phyloP scores from a whole-genome alignment of 768 basidiomycete species.

The Coprinellus aureogranulatus region DNA sequence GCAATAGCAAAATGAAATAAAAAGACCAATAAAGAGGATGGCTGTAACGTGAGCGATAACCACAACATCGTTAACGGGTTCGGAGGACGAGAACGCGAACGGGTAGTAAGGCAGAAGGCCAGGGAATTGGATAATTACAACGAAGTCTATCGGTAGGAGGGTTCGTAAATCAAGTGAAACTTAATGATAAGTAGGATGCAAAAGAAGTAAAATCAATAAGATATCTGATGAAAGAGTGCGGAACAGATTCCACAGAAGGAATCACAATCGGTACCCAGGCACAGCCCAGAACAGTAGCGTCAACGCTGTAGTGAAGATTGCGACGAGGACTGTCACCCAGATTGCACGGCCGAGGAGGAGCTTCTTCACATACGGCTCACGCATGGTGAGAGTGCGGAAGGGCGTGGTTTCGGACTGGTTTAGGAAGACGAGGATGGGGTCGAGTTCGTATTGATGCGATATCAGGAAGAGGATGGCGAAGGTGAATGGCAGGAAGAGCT shows the following conservation, averaged over 20 bases:
- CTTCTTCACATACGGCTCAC: constrained; percentile 92
- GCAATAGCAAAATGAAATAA: too few species aligned
- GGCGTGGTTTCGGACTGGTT: constrained; percentile 95
- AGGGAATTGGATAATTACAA: too few species aligned
- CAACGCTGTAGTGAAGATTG: constrained; percentile 71
- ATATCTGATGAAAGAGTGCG: too few species aligned
- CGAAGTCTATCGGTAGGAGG: too few species aligned
- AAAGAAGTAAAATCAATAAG: neutral
- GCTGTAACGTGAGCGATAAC: too few species aligned
- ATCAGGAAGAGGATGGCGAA: constrained; percentile 88
- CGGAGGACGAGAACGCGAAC: too few species aligned
- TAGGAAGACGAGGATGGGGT: constrained; percentile 91
- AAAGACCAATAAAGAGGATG: too few species aligned
- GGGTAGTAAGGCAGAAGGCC: too few species aligned
- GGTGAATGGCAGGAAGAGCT: constrained; percentile 95
- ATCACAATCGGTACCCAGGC: constrained; percentile 83
- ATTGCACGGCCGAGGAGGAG: constrained; percentile 85
- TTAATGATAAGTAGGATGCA: neutral
- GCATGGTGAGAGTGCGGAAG: constrained; percentile 88
- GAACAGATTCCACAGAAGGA: too few species aligned
- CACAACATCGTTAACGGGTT: too few species aligned
- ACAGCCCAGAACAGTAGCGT: constrained; percentile 96
- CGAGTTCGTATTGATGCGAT: constrained; percentile 95
- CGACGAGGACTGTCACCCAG: constrained; percentile 84
- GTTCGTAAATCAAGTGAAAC: too few species aligned